Conservation (phyloP, 345 rosid genomes). For the Erucastrum elatum region DNA sequence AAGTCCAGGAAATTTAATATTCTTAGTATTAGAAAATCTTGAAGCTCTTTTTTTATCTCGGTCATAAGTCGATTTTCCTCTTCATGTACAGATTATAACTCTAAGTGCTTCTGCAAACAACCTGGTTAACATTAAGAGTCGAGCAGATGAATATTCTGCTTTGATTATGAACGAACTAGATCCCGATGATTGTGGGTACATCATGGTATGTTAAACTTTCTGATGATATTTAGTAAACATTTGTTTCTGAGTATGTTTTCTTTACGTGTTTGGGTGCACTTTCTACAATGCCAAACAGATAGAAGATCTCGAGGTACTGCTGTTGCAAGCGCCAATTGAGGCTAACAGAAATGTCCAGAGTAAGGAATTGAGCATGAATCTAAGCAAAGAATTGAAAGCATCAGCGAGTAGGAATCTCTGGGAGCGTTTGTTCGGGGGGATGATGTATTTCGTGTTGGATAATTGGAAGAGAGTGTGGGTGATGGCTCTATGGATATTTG, state of each 20-base stretch:
- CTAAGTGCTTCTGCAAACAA: conserved; percentile 80
- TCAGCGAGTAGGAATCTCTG: conserved; percentile 45
- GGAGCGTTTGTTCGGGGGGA: conserved; percentile 34
- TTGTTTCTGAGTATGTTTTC: conserved; percentile 19
- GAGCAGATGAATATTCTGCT: conserved; percentile 76
- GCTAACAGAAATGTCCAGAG: background rate
- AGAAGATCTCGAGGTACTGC: conserved; percentile 59
- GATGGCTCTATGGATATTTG: conserved; percentile 61
- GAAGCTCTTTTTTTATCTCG: conserved; percentile 4
- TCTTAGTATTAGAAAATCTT: background rate
- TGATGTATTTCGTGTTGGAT: conserved; percentile 56
- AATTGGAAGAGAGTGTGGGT: conserved; percentile 86
- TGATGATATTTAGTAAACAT: background rate
- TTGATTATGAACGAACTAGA: conserved; percentile 80
- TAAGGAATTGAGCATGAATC: conserved; percentile 19
- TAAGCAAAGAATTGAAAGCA: conserved; percentile 67
- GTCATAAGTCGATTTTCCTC: background rate
- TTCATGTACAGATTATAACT: conserved; percentile 54
- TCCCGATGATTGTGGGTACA: conserved; percentile 66
- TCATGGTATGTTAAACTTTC: conserved; percentile 55
- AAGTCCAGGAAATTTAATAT: too few species aligned
- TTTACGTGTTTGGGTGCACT: conserved; percentile 28
- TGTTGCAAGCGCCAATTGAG: conserved; percentile 54
- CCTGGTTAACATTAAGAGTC: conserved; percentile 54
- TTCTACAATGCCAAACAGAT: conserved; percentile 47